Conservation (phyloP, 2,329 filamentous ascomycete species). For the Fusarium phyllophilum region DNA sequence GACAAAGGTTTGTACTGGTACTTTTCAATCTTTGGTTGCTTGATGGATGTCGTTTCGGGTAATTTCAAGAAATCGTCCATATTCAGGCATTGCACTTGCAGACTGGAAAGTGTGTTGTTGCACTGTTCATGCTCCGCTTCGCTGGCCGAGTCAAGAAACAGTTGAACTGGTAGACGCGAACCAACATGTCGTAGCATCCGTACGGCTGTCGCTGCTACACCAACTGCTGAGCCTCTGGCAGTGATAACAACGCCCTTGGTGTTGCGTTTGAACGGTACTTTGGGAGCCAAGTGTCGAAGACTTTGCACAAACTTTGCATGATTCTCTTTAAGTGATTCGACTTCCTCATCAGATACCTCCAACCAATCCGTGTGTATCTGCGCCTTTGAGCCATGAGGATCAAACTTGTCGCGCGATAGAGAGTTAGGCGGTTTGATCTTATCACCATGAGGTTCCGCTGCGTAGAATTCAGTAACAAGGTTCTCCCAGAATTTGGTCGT, state of each 20-base stretch:
- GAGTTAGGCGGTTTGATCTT: conserved; percentile 17
- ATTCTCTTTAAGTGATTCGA: conserved; percentile 25
- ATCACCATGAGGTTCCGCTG: conserved; percentile 24
- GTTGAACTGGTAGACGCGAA: conserved; percentile 27
- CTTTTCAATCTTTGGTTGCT: conserved; percentile 19
- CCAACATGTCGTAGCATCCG: conserved; percentile 38
- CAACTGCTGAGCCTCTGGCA: conserved; percentile 22
- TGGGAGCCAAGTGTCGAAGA: conserved; percentile 16
- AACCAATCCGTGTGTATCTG: conserved; percentile 27
- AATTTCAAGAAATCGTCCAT: conserved; percentile 36
- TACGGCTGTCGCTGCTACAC: conserved; percentile 36
- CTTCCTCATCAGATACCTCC: conserved; percentile 9
- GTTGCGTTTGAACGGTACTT: conserved; percentile 17
- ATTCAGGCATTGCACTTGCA: conserved; percentile 32
- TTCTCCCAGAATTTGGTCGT: conserved; percentile 29
- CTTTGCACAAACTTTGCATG: conserved; percentile 26
- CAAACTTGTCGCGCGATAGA: conserved; percentile 30
- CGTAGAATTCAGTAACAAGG: conserved; percentile 13
- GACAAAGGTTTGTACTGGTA: conserved; percentile 40
- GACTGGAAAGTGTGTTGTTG: not conserved
- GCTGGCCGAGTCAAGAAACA: conserved; percentile 36
- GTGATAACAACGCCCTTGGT: conserved; percentile 39
- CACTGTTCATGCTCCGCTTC: conserved; percentile 22
- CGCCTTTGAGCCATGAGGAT: conserved; percentile 9
- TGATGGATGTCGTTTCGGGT: not conserved